A percentile compares a stretch with the other conserved stretches of the same genome.
phyloP scores from a whole-genome alignment of 148 eudicot species.

The Dysphania ambrosioides region DNA sequence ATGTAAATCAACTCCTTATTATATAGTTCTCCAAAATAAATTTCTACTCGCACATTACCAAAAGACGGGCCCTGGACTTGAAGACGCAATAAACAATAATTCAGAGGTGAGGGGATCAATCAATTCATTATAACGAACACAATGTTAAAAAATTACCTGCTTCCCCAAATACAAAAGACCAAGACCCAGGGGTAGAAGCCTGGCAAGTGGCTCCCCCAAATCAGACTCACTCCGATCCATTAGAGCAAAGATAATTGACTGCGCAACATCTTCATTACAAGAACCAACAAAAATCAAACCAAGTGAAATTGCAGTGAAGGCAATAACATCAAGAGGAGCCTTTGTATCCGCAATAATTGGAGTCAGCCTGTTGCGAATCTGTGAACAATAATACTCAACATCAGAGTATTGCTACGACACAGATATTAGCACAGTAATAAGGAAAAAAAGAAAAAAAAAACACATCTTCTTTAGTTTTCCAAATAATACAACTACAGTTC shows the following conservation, averaged over 20 bases:
- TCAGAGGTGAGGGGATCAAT: neutral
- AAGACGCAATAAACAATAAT: too few relatives aligned
- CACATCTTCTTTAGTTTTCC: neutral
- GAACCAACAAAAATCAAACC: conserved; percentile 88
- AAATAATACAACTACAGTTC: too few relatives aligned
- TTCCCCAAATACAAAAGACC: conserved; percentile 93
- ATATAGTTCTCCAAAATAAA: neutral
- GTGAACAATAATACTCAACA: conserved; percentile 18
- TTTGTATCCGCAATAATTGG: conserved; percentile 73
- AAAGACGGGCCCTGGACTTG: neutral
- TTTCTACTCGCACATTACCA: neutral
- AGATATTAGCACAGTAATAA: neutral
- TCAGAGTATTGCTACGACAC: neutral
- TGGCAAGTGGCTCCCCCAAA: conserved; percentile 76
- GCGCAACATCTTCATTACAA: conserved; percentile 85
- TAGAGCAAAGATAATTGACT: conserved; percentile 77
- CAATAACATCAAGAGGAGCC: conserved; percentile 82
- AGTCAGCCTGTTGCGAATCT: conserved; percentile 59
- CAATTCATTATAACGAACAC: neutral
- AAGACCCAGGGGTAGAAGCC: conserved; percentile 82
- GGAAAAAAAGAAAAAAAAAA: neutral
- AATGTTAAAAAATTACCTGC: conserved; percentile 47
- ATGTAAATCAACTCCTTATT: too few relatives aligned
- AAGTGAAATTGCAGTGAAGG: conserved; percentile 72
- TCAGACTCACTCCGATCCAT: conserved; percentile 82